Conservation (phyloP, 83 land plant genomes). For the Thuja plicata region DNA sequence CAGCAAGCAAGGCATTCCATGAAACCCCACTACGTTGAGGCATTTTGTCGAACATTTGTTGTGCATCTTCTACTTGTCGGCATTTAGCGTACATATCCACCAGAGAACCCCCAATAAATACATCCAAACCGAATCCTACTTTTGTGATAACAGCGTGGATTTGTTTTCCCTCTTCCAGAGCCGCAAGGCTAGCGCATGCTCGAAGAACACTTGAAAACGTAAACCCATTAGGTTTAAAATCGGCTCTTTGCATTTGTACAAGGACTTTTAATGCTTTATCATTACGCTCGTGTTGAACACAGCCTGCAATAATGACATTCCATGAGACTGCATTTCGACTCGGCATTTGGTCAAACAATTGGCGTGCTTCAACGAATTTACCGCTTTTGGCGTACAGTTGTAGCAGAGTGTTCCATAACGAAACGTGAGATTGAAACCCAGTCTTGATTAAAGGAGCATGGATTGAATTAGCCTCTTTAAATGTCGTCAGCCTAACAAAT, state of each 20-base stretch:
- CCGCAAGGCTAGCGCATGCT: slow-evolving; percentile 53
- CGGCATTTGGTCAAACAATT: slow-evolving; percentile 45
- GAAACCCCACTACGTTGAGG: slow-evolving; percentile 47
- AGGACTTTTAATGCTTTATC: slow-evolving; percentile 37
- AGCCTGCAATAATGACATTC: slow-evolving; percentile 48
- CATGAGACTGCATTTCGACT: slow-evolving; percentile 45
- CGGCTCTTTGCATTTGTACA: slow-evolving; percentile 35
- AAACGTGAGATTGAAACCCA: slow-evolving; percentile 19
- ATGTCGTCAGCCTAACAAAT: slow-evolving; percentile 3
- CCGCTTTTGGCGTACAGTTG: slow-evolving; percentile 48
- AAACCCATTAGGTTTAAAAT: slow-evolving; percentile 30
- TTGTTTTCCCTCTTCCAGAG: slow-evolving; percentile 44
- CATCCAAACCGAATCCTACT: slow-evolving; percentile 31
- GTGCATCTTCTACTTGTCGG: slow-evolving; percentile 38
- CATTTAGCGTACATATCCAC: slow-evolving; percentile 71
- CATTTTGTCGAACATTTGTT: slow-evolving; percentile 37
- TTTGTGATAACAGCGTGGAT: slow-evolving; percentile 52
- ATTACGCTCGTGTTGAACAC: slow-evolving; percentile 32
- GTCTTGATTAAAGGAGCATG: slow-evolving; percentile 21
- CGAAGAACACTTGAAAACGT: slow-evolving; percentile 63
- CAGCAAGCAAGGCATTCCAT: slow-evolving; percentile 69
- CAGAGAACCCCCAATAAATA: slow-evolving; percentile 58
- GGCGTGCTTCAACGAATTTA: slow-evolving; percentile 23
- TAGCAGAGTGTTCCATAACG: slow-evolving; percentile 47
- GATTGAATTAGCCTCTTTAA: slow-evolving; percentile 23